These are phyloP conservation scores for Macrophomina phaseolina DNA, from an alignment of 2,329 filamentous ascomycete genomes.

Conservation along the genomic window DNA sequence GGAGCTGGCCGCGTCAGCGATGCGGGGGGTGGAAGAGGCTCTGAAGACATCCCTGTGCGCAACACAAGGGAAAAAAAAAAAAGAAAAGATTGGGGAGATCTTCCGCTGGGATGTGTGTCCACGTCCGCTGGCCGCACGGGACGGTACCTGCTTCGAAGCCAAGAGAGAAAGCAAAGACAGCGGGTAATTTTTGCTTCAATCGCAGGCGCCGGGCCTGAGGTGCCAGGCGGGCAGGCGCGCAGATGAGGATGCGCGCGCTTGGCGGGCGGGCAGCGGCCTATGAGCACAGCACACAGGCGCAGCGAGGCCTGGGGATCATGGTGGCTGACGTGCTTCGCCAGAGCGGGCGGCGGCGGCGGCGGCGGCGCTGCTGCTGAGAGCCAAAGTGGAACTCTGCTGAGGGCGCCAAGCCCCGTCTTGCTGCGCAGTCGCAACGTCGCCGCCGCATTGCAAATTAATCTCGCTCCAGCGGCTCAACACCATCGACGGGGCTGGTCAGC, in stretches of 20 bases:
- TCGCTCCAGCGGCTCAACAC: not conserved
- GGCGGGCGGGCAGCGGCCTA: slow-evolving; percentile 6
- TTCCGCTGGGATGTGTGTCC: slow-evolving; percentile 4
- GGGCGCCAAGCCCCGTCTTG: slow-evolving; percentile 3
- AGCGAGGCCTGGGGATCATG: not conserved
- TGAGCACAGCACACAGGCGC: not conserved
- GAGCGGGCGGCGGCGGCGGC: not conserved
- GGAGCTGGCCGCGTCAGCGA: slow-evolving; percentile 18
- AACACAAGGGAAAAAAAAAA: not conserved
- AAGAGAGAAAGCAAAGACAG: not conserved
- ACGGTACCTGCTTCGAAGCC: not conserved
- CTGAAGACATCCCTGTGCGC: slow-evolving; percentile 18
- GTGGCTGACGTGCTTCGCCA: slow-evolving; percentile 10
- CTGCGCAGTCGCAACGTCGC: not conserved
- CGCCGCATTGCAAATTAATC: not conserved
- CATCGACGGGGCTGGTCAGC: not conserved
- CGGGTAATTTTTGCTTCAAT: not conserved
- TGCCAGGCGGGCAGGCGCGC: not conserved
- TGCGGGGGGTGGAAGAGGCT: slow-evolving; percentile 23
- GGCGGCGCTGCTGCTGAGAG: not conserved
- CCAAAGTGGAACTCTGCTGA: slow-evolving; percentile 11
- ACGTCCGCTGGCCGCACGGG: not conserved
- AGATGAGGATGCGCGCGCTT: slow-evolving; percentile 20
- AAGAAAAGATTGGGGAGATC: slow-evolving; percentile 5
- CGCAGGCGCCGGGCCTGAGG: not conserved